Evolutionary conservation across 345 rosid genomes (phyloP), one percentile per base, ranked within the genome.

Genomic region (Nephelium lappaceum): DNA sequence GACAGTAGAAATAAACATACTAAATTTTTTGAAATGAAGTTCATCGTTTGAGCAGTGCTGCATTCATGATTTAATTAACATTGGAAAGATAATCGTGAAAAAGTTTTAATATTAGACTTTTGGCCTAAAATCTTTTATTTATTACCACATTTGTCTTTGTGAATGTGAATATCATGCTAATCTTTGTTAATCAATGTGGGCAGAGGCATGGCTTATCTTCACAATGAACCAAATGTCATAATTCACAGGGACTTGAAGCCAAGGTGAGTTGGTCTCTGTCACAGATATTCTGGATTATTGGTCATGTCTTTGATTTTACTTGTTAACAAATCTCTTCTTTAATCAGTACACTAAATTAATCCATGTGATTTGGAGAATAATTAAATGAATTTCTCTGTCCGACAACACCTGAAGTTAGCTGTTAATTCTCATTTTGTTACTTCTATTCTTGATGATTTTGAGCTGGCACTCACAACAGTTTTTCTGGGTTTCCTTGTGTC

Each of bases 131-230:
- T n/a, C 49, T 64, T 4, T 78, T 77, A 16, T 41, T 49, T 41
- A 16, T 36, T 78, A 11, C 15, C 36, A 31, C 31, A 11, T 43
- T 21, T 51, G 72, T 47, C 49, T 51, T 15, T 42, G 36, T 69
- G 31, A 43, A 69, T 79, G 24, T 18, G 64, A 75, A 61, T 61
- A 18, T 57, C 31, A 38, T 80, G 49, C 87, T 84, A 62, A 81
- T 62, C 16, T 69, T 42, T 77, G 53, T 77, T 25, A 75, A 63
- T 65, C 66, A 58, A 31, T 78, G 72, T 79, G 65, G 73, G 45
- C 93, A 96, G 99, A 84, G 99, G 99, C 77, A 94, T 96, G 97
- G 93, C 99, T 38, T 96, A 91, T 90, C 95, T 96, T 79, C 99
- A 96, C 84, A 96, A 91, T 85, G 99, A 96, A 76, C 99, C 99